Conservation (phyloP, 768 basidiomycete species). For the Boletus insuetus region DNA sequence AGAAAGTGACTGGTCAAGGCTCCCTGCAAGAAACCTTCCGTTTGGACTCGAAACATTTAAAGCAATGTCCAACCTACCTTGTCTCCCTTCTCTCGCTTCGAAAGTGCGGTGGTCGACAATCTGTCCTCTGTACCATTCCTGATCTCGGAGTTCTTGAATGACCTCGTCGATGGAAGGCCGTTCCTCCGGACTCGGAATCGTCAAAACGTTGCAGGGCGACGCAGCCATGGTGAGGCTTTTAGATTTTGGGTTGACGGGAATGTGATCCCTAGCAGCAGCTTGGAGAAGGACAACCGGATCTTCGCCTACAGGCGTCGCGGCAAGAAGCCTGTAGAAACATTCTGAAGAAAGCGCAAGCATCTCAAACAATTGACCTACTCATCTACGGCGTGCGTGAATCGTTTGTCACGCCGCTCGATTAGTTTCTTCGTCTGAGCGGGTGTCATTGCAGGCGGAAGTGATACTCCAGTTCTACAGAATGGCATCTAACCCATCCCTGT, state of each 20-base stretch:
- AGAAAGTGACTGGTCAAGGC: slow-evolving; percentile 58
- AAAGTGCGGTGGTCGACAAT: slow-evolving; percentile 57
- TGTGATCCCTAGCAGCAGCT: slow-evolving; percentile 63
- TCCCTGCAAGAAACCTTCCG: slow-evolving; percentile 31
- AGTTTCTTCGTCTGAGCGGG: slow-evolving; percentile 64
- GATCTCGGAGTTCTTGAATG: slow-evolving; percentile 53
- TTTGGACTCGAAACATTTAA: not conserved
- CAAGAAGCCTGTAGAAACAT: slow-evolving; percentile 47
- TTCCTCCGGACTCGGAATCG: slow-evolving; percentile 42
- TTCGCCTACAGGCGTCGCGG: slow-evolving; percentile 47
- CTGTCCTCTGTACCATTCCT: slow-evolving; percentile 70
- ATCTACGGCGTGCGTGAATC: slow-evolving; percentile 62
- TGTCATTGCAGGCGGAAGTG: slow-evolving; percentile 39
- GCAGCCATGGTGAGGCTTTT: not conserved
- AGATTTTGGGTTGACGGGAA: slow-evolving; percentile 60
- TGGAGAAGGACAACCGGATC: slow-evolving; percentile 65
- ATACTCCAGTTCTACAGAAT: slow-evolving; percentile 17
- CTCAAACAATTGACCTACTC: slow-evolving; percentile 46
- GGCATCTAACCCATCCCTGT: not conserved
- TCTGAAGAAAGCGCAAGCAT: not conserved
- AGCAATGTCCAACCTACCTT: slow-evolving; percentile 37
- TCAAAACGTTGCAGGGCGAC: slow-evolving; percentile 7
- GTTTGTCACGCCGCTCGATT: slow-evolving; percentile 64
- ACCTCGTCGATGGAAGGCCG: slow-evolving; percentile 59
- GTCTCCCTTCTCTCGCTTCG: slow-evolving; percentile 48